Percentiles rank a stretch among this genome's conserved stretches.
These are phyloP conservation scores for Bassia scoparia DNA, from an alignment of 148 eudicot genomes.

Conservation along the genomic window DNA sequence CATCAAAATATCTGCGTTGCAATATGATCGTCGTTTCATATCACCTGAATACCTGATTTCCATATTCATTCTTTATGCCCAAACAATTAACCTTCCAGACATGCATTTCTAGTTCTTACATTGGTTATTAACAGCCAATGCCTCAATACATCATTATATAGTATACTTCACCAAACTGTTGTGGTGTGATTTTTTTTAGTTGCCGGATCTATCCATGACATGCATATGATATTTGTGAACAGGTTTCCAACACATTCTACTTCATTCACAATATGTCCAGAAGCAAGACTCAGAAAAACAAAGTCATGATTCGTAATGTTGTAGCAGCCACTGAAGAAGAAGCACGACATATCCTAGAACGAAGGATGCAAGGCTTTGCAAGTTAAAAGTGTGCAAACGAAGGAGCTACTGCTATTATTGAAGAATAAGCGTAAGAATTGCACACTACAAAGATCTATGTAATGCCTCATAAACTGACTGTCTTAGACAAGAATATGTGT, in stretches of 20 bases:
- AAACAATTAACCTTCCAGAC: background rate
- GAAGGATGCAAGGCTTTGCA: constrained; percentile 62
- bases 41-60: background rate
- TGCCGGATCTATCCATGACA: constrained; percentile 3
- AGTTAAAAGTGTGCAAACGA: constrained; percentile 27
- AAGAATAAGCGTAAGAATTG: constrained; percentile 9
- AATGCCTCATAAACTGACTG: constrained; percentile 1
- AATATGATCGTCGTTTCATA: no score
- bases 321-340: constrained; percentile 90
- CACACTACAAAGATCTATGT: background rate
- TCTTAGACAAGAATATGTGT: background rate
- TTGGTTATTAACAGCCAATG: no score
- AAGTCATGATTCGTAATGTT: constrained; percentile 56
- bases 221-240: constrained; percentile 19
- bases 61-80: background rate
- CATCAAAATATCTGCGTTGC: no score
- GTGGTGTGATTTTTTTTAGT: background rate
- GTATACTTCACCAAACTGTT: no score
- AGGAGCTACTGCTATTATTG: background rate
- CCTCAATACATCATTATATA: no score
- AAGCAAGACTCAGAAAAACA: constrained; percentile 55
- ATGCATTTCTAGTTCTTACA: background rate
- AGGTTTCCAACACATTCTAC: constrained; percentile 88
- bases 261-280: constrained; percentile 76
- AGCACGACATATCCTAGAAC: constrained; percentile 62